Conservation (phyloP, 345 rosid species). For the Xanthoceras sorbifolium region DNA sequence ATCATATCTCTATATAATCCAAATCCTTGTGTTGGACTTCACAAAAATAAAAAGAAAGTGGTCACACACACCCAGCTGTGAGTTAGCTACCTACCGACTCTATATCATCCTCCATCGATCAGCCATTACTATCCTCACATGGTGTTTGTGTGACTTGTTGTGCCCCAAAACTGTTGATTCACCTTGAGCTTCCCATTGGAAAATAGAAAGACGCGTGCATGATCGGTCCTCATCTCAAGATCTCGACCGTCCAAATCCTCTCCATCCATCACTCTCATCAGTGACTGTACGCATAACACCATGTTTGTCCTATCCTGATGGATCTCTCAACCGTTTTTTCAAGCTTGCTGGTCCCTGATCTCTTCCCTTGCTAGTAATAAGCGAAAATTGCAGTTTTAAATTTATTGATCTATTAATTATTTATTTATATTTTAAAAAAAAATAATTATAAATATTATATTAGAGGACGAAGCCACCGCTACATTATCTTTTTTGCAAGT, state of each 20-base stretch:
- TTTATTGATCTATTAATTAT: too few species aligned
- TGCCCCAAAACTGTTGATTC: background rate
- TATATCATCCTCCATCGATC: background rate
- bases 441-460: too few species aligned
- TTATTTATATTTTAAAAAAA: too few species aligned
- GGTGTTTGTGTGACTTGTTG: constrained; percentile 3
- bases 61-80: background rate
- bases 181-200: background rate
- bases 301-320: background rate
- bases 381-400: too few species aligned
- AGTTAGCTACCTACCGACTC: background rate
- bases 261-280: constrained; percentile 10
- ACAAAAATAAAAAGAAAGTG: too few species aligned
- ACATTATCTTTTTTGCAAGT: too few species aligned
- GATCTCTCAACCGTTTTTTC: background rate
- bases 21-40: too few species aligned
- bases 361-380: background rate
- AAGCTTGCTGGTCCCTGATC: background rate
- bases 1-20: too few species aligned
- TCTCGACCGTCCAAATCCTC: background rate
- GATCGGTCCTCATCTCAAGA: constrained; percentile 4
- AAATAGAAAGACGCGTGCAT: background rate
- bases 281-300: background rate
- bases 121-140: constrained; percentile 1
- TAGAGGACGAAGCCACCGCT: too few species aligned